Percentiles rank a stretch among this genome's conserved stretches.
Evolutionary conservation across 148 eudicot species (phyloP).

Genomic region (Fallopia convolvulus): DNA sequence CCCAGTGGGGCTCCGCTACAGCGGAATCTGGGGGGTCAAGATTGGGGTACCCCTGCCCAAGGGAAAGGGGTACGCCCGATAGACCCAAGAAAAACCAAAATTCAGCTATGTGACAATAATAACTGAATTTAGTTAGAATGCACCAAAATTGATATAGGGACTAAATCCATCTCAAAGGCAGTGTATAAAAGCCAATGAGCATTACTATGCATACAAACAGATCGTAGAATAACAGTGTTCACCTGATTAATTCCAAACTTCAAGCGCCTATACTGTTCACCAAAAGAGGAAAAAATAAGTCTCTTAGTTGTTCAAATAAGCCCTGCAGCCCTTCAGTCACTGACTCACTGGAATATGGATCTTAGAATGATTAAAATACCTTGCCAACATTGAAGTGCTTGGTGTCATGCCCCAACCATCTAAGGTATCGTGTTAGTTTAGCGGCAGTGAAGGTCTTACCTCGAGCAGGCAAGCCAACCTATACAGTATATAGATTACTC

Average conservation of each 20-base stretch:
- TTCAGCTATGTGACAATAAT: too few relatives aligned
- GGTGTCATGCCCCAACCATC: constrained; percentile 99
- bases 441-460: constrained; percentile 99
- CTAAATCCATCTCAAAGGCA: too few relatives aligned
- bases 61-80: too few relatives aligned
- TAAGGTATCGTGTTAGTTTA: constrained; percentile 90
- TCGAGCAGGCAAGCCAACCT: constrained; percentile 99
- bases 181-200: too few relatives aligned
- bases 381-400: constrained; percentile 98
- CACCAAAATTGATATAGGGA: too few relatives aligned
- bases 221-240: constrained; percentile 9
- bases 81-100: too few relatives aligned
- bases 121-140: too few relatives aligned
- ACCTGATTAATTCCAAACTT: constrained; percentile 95
- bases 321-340: background rate
- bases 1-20: too few relatives aligned
- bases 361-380: constrained; percentile 32
- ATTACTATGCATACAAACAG: background rate
- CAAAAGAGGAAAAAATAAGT: constrained; percentile 20
- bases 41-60: too few relatives aligned
- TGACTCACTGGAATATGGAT: background rate
- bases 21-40: too few relatives aligned
- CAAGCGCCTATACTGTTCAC: constrained; percentile 87
- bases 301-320: background rate
- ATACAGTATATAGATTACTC: background rate